Evolutionary conservation across 176 grass and related monocot genomes (phyloP).

Genomic region (Elymus sibiricus): DNA sequence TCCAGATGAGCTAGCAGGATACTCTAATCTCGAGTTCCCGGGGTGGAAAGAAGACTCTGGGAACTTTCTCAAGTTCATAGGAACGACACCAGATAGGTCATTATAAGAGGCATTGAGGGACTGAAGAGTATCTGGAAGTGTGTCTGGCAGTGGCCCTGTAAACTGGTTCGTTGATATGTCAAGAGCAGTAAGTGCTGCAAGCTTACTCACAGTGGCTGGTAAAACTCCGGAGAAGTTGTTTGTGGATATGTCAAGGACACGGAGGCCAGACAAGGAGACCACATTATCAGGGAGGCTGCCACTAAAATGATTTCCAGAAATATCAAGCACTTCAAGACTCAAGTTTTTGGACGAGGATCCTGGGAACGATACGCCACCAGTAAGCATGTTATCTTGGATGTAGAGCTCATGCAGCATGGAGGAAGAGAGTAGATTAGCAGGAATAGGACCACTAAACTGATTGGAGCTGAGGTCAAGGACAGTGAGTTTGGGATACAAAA

Average conservation of each 20-base stretch:
- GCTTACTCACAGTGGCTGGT: conserved; percentile 55
- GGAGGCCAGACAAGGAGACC: conserved; percentile 59
- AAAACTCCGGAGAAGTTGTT: conserved; percentile 88
- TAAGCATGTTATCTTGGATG: conserved; percentile 70
- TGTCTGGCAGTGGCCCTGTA: conserved; percentile 63
- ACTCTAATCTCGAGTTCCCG: conserved; percentile 79
- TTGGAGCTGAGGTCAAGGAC: conserved; percentile 87
- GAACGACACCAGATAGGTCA: conserved; percentile 86
- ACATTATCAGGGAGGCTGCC: conserved; percentile 82
- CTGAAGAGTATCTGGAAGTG: conserved; percentile 59
- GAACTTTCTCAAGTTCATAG: conserved; percentile 86
- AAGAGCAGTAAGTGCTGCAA: conserved; percentile 62
- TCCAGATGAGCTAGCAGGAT: conserved; percentile 58
- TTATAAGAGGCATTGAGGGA: conserved; percentile 92
- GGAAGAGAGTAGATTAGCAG: conserved; percentile 54
- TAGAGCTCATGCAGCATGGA: conserved; percentile 81
- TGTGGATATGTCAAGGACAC: conserved; percentile 72
- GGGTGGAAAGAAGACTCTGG: conserved; percentile 98
- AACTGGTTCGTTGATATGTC: conserved; percentile 83
- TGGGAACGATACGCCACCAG: conserved; percentile 53
- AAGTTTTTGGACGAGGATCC: conserved; percentile 54
- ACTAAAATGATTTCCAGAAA: conserved; percentile 81
- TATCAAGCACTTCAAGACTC: conserved; percentile 70
- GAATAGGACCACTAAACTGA: conserved; percentile 65
- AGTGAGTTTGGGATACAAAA: conserved; percentile 82